Percentiles rank a stretch among this genome's conserved stretches.
These are phyloP conservation scores for Termitomyces sp. DNA, from an alignment of 768 basidiomycete genomes.

Conservation along the genomic window DNA sequence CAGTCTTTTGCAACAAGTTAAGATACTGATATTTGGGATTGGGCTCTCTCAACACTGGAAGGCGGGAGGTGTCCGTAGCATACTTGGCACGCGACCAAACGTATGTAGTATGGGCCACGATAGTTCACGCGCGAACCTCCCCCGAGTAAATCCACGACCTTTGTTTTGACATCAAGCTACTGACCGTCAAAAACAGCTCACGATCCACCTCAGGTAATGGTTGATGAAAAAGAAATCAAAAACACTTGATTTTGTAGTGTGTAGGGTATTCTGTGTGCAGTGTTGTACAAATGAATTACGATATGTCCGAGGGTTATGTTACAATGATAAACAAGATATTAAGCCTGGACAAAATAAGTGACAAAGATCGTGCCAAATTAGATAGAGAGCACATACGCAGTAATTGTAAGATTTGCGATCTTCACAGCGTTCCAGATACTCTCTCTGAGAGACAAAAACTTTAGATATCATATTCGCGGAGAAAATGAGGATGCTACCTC, in stretches of 20 bases:
- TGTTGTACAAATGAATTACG: conserved; percentile 8
- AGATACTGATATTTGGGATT: too few species aligned
- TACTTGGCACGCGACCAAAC: too few species aligned
- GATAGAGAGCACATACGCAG: conserved; percentile 30
- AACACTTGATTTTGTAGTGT: background rate
- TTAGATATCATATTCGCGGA: background rate
- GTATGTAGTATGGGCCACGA: too few species aligned
- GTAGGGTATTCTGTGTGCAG: background rate
- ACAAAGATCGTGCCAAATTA: background rate
- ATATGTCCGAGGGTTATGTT: conserved; percentile 1
- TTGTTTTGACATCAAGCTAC: background rate
- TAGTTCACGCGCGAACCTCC: too few species aligned
- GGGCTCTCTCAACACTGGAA: too few species aligned
- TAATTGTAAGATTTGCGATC: conserved; percentile 89
- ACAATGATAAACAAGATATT: conserved; percentile 7
- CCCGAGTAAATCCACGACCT: too few species aligned
- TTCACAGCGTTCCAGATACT: conserved; percentile 88
- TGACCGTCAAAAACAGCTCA: background rate
- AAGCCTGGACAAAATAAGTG: conserved; percentile 13
- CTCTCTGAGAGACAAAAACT: conserved; percentile 48
- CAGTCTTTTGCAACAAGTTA: too few species aligned
- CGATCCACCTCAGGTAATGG: background rate
- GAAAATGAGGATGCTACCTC: conserved; percentile 50
- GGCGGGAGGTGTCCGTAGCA: too few species aligned
- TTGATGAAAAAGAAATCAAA: background rate